Percentiles rank a stretch among this genome's conserved stretches.
Evolutionary conservation across 2,329 filamentous ascomycete genomes (phyloP).

Genomic region (Chaetomium sp.): DNA sequence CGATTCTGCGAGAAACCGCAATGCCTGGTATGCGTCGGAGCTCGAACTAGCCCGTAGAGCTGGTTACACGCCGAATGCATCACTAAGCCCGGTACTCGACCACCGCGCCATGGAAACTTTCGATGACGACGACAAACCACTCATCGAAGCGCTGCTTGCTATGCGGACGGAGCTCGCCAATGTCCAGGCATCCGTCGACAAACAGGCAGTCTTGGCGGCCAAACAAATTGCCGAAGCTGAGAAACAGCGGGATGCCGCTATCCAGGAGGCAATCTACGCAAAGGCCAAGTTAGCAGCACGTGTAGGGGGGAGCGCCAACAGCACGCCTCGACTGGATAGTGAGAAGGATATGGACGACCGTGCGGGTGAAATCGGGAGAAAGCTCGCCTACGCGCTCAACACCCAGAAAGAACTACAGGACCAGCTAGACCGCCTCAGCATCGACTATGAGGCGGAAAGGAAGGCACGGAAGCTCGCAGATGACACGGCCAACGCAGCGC

Average conservation of each 20-base stretch:
- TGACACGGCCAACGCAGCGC: conserved; percentile 79
- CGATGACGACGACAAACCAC: conserved; percentile 85
- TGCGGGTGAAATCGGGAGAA: conserved; percentile 73
- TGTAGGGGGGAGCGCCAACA: conserved; percentile 61
- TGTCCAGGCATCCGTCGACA: conserved; percentile 86
- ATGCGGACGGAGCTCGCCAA: conserved; percentile 90
- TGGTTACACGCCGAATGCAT: conserved; percentile 76
- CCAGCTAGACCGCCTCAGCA: conserved; percentile 68
- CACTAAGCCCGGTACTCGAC: conserved; percentile 73
- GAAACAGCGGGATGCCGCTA: conserved; percentile 89
- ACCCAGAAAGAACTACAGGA: conserved; percentile 78
- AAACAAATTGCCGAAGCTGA: conserved; percentile 92
- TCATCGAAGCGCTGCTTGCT: conserved; percentile 87
- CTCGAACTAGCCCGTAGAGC: conserved; percentile 87
- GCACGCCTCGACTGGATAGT: conserved; percentile 60
- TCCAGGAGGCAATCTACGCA: conserved; percentile 91
- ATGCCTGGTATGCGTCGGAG: conserved; percentile 97
- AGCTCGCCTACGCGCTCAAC: conserved; percentile 79
- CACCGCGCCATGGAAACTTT: conserved; percentile 76
- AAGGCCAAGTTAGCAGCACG: conserved; percentile 90
- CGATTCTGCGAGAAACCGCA: conserved; percentile 79
- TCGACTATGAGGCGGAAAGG: conserved; percentile 79
- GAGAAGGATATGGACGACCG: conserved; percentile 67
- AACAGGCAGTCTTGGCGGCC: conserved; percentile 81
- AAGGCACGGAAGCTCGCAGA: conserved; percentile 82